Evolutionary conservation across 1,284 basidiomycete species (phyloP), one percentile per base, ranked within the genome.

Genomic region (Pholiota adiposa): DNA sequence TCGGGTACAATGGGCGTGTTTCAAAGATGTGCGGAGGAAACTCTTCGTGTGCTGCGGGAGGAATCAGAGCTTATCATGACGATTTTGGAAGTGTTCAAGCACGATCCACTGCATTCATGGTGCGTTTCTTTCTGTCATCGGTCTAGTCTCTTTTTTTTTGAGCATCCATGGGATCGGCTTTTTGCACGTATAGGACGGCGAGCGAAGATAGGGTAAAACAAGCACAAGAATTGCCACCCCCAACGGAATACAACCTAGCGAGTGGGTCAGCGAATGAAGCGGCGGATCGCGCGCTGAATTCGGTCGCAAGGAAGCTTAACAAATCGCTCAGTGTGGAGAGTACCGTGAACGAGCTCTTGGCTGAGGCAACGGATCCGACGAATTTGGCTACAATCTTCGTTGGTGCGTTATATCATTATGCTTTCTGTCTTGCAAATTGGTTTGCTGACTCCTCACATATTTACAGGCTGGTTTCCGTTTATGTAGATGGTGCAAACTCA

Each of bases 61-160:
- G 87, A 89, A 7, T 92, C 93, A 0, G 90, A 90, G 57, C 86
- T 97, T 44, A 90, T 99, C 69, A 86, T 97, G 81, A 98, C 96
- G 1, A 91, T 99, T 0, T 83, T 99, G 36, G 96, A 98, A 70
- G 97, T 98, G 11, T 97, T 98, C 85, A 95, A 94, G 73, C 88
- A 98, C 70, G 97, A 99, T 74, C 97, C 97, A 0, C 82, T 99
- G 12, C 93, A 97, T 68, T 90, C 88, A 21, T 99, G 97, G 97
- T 80, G 25, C 38, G 73, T 63, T 16, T 12, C 18, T 53, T 41
- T 19, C 9, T 27, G 2, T 29, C 56, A 48, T 49, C 18, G 9
- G 36, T 34, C 29, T 25, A 50, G 36, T 5, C 40, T 23, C 19
- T 21, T 18, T 43, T 19, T 19, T 29, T n/a, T n/a, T n/a, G n/a